Evolutionary conservation across 768 basidiomycete genomes (phyloP), one percentile per base, ranked within the genome.

Genomic region (Coprinellus micaceus): DNA sequence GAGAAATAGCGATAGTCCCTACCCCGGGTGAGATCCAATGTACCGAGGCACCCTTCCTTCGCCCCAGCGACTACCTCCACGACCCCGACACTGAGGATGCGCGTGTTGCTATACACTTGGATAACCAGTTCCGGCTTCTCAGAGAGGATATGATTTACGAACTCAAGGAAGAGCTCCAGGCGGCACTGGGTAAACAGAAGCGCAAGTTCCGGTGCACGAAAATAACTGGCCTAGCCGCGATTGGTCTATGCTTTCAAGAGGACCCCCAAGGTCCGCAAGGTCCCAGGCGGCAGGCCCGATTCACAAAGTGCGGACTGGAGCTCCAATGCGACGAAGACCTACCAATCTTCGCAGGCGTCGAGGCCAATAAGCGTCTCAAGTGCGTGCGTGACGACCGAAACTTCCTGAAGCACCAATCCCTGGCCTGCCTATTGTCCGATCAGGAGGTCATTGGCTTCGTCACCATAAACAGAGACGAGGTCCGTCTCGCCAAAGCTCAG

Each of bases 81-180:
- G 78, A 82, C 52, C 71, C 78, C 3, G 61, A 70, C 4, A 70
- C 68, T 0, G 69, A 69, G 25, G 63, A 66, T 1, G 65, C 61
- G 13, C 76, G 82, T 3, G 60, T 73, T 4, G 71, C 77, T 0
- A 71, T 78, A 10, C 77, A 87, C 57, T 72, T 87, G 3, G 86
- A 88, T 58, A 85, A 85, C 49, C 83, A 84, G 50, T 88, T 84
- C 64, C 78, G 87, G 9, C 71, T 88, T 17, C 65, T 86, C 10
- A 69, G 87, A 7, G 86, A 86, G 60, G 85, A 84, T 48, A 82
- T 85, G 81, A 52, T 86, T 2, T 69, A 76, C 54, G 81, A 84
- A 56, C 73, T 86, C 48, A 74, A 74, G 22, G 84, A 86, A 11
- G 83, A 85, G 58, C 60, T 85, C 11, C 74, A 77, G 56, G 69